Evolutionary conservation across 2,329 filamentous ascomycete species (phyloP).

Genomic region (Fusarium anthophilum): DNA sequence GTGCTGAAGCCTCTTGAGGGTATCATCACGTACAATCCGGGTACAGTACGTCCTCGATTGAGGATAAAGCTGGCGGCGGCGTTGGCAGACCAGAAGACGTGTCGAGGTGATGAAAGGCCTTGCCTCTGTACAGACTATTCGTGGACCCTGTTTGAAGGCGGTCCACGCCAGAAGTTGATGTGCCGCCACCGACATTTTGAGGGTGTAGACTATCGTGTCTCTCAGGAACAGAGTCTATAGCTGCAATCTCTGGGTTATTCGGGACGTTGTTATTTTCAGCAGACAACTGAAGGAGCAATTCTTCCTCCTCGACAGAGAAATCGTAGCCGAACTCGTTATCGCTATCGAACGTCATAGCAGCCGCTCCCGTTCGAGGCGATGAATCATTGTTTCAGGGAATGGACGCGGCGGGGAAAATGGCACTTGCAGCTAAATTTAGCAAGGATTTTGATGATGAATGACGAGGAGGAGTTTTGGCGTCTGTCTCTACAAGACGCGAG

Average conservation of each 20-base stretch:
- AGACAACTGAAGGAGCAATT: constrained; percentile 52
- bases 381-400: constrained; percentile 35
- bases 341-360: constrained; percentile 42
- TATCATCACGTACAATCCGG: constrained; percentile 60
- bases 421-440: constrained; percentile 10
- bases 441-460: background rate
- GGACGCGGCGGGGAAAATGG: constrained; percentile 6
- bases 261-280: constrained; percentile 26
- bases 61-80: constrained; percentile 7
- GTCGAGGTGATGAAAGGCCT: background rate
- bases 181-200: constrained; percentile 13
- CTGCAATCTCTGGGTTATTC: constrained; percentile 15
- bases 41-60: constrained; percentile 52
- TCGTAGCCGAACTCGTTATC: constrained; percentile 59
- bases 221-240: constrained; percentile 39
- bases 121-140: constrained; percentile 5
- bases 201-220: constrained; percentile 17
- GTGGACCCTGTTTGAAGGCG: background rate
- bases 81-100: constrained; percentile 5
- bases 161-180: background rate
- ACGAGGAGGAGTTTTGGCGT: constrained; percentile 6
- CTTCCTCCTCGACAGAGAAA: constrained; percentile 56
- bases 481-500: constrained; percentile 19
- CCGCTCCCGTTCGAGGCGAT: constrained; percentile 11
- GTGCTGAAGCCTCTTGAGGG: constrained; percentile 42